phyloP scores from a whole-genome alignment of 2,329 filamentous ascomycete species.

The Didymella exigua region DNA sequence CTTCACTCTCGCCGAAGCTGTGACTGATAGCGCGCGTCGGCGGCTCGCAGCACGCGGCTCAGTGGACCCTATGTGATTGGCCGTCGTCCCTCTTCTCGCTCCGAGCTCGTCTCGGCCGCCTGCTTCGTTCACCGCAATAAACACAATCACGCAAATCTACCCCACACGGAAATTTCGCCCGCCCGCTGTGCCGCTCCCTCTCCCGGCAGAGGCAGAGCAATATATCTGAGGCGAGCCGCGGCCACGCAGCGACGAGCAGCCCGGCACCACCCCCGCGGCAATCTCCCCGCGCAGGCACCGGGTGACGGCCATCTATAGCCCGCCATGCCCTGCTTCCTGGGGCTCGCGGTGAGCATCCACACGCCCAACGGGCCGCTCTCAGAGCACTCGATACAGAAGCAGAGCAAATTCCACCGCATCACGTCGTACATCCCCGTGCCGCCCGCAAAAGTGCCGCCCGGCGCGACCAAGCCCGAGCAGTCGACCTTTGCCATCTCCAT shows the following conservation, averaged over 20 bases:
- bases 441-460: slow-evolving; percentile 73
- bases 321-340: slow-evolving; percentile 94
- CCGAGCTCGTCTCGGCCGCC: slow-evolving; percentile 15
- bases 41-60: slow-evolving; percentile 18
- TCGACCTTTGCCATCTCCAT: slow-evolving; percentile 98
- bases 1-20: background rate
- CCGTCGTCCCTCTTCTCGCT: slow-evolving; percentile 16
- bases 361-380: slow-evolving; percentile 77
- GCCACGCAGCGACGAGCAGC: slow-evolving; percentile 20
- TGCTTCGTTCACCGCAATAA: slow-evolving; percentile 13
- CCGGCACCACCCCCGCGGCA: slow-evolving; percentile 24
- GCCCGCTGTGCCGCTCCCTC: slow-evolving; percentile 17
- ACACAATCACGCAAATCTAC: slow-evolving; percentile 4
- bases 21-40: slow-evolving; percentile 11
- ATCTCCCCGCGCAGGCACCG: slow-evolving; percentile 21
- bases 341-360: slow-evolving; percentile 97
- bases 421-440: slow-evolving; percentile 97
- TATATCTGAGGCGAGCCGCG: slow-evolving; percentile 27
- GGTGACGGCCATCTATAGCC: slow-evolving; percentile 8
- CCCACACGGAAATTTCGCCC: slow-evolving; percentile 22
- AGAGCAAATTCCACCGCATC: slow-evolving; percentile 88
- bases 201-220: slow-evolving; percentile 11
- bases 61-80: slow-evolving; percentile 26
- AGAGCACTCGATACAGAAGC: slow-evolving; percentile 93
- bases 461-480: slow-evolving; percentile 79